These are phyloP conservation scores for Osmanthus fragrans DNA, from an alignment of 257 asterid species.

Conservation along the genomic window DNA sequence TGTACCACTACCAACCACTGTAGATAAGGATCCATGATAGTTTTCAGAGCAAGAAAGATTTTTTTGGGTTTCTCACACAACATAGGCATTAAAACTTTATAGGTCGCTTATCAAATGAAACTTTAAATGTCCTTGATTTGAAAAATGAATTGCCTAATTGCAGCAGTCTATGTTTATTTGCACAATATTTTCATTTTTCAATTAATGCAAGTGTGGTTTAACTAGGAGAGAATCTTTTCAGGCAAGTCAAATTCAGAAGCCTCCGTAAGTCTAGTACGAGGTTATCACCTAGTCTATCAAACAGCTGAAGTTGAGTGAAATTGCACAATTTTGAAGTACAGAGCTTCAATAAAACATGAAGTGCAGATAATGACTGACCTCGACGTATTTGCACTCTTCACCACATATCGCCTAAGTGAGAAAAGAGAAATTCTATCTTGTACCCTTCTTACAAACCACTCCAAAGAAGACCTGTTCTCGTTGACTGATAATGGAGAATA, in stretches of 20 bases:
- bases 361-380: constrained; percentile 49
- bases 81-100: too few species aligned
- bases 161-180: background rate
- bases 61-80: too few species aligned
- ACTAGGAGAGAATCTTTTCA: background rate
- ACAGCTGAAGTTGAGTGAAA: constrained; percentile 5
- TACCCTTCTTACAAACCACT: constrained; percentile 78
- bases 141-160: background rate
- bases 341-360: constrained; percentile 5
- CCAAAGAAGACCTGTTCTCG: constrained; percentile 55
- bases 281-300: background rate
- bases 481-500: constrained; percentile 39
- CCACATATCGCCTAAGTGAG: constrained; percentile 62
- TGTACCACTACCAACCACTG: too few species aligned
- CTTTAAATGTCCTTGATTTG: background rate
- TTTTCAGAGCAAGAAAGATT: too few species aligned
- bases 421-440: constrained; percentile 72
- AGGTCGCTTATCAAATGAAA: background rate
- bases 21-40: too few species aligned
- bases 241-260: background rate
- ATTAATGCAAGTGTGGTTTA: background rate
- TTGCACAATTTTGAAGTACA: background rate
- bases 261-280: background rate
- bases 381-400: constrained; percentile 62
- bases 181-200: background rate